Base-by-base conservation (phyloP, 352 stramenopile genomes). In the Phytophthora palmivora region DNA sequence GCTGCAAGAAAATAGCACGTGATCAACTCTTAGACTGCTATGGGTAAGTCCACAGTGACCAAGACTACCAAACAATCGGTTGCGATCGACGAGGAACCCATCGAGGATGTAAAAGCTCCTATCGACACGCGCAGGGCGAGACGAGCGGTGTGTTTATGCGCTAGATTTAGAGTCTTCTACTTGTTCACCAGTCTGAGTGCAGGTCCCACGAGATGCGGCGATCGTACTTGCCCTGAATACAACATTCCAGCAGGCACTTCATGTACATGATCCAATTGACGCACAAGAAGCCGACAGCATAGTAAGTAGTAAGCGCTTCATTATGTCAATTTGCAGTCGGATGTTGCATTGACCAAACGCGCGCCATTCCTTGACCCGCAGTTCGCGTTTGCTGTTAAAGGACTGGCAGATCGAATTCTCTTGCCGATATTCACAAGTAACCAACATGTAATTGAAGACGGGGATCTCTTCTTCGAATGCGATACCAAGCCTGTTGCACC, bases 241-340 rank as follows among this genome's bases (percentile, higher is more conserved):
- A 14, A 38, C 45, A 41, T 30, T 55, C 19, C 3, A 55, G 9
- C 32, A 55, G 8, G 38, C 57, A 5, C 21, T 39, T 10, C 60
- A 68, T 7, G 16, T 62, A 19, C 44, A 68, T 37, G 53, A 70
- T 10, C 61, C 61, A 18, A 58, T 69, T n/a, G 61, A 69, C n/a
- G 18, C 46, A 12, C 26, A 56, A 2, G 61, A 70, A 38, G 61
- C 61, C 10, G 46, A 65, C 32, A 30, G 38, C 14, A 59, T 65
- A 19, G 60, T 69, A 69, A 19, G 60, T 22, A n/a, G n/a, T n/a
- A n/a, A n/a, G n/a, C n/a, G n/a, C n/a, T 24, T 2, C n/a, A 26
- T 16, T 8, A 22, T 22, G n/a, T 45, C 15, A 34, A 19, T 24
- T 38, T 6, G n/a, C n/a, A n/a, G n/a, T n/a, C n/a, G n/a, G n/a